phyloP scores from a whole-genome alignment of 352 stramenopile genomes.

The Sclerospora graminicola region DNA sequence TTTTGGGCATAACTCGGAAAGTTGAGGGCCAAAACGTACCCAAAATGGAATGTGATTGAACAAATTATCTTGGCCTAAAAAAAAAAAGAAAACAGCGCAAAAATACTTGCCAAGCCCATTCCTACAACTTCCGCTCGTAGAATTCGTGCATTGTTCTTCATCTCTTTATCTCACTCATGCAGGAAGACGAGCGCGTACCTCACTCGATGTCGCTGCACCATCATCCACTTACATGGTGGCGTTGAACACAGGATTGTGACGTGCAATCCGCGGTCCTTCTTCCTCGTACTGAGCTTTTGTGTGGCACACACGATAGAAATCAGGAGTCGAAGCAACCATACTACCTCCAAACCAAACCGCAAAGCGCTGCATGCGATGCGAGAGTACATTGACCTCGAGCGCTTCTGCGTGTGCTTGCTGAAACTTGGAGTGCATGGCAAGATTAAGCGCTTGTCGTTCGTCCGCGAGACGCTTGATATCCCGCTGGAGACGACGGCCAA shows the following conservation, averaged over 20 bases:
- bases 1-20: too few relatives aligned
- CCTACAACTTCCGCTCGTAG: too few relatives aligned
- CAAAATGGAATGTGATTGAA: too few relatives aligned
- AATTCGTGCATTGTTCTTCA: neutral
- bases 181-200: too few relatives aligned
- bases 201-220: neutral
- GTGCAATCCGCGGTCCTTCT: constrained; percentile 90
- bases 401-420: constrained; percentile 55
- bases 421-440: constrained; percentile 63
- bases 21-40: too few relatives aligned
- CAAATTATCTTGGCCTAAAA: too few relatives aligned
- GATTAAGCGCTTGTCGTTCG: constrained; percentile 84
- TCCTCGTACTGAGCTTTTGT: constrained; percentile 96
- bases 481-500: constrained; percentile 87
- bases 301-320: constrained; percentile 94
- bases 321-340: constrained; percentile 90
- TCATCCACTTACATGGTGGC: constrained; percentile 78
- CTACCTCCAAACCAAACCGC: constrained; percentile 92
- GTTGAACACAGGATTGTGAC: constrained; percentile 93
- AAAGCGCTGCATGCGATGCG: constrained; percentile 90
- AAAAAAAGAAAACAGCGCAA: too few relatives aligned
- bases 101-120: too few relatives aligned
- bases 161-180: neutral
- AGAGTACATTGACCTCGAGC: constrained; percentile 92
- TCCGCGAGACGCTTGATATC: constrained; percentile 93